Base-by-base conservation (phyloP, 371 early-diverging fungal genomes). In the Globomyces sp. region DNA sequence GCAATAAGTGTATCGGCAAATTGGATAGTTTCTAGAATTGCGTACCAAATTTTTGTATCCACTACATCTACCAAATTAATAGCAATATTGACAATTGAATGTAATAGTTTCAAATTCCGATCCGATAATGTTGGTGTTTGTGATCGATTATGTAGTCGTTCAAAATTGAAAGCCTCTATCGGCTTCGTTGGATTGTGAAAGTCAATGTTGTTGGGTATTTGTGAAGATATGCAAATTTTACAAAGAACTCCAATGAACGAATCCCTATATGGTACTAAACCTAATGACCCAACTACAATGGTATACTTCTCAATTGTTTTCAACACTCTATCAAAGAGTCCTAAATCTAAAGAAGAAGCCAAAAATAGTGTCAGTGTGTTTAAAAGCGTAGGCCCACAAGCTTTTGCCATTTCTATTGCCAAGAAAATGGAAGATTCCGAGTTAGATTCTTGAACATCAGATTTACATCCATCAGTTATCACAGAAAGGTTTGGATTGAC, bases 11-110 rank as follows among this genome's bases (percentile, higher is more conserved):
- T 85, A 39, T 95, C 93, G 0, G 92, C 91, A 24, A 89, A 86
- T 69, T 95, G 95, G 66, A 96, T 77, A 0, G 95, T 92, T 67
- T 93, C 93, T 42, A 96, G 72, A 0, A 96, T 85, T 37, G 87
- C 74, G 68, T 88, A 92, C 98, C 98, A 98, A 24, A 90, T 84
- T 46, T 70, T 71, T 13, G 87, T 77, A 6, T 88, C 91, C 52
- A 98, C 74, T 2, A 87, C 86, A 2, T 87, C 80, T 2, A 88
- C 87, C 49, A 96, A 80, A 36, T 82, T 87, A 75, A 88, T 82
- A 2, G 94, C 85, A 10, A 93, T 83, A 43, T 84, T 81, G 24
- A 94, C 68, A 10, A 93, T 70, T 0, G 90, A 86, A 2, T 91
- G 86, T 36, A 96, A 71, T 55, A 90, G 91, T 47, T 85, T 82